Evolutionary conservation across 306 rosid species (phyloP), one percentile per base, ranked within the genome.

Genomic region (Pueraria montana): DNA sequence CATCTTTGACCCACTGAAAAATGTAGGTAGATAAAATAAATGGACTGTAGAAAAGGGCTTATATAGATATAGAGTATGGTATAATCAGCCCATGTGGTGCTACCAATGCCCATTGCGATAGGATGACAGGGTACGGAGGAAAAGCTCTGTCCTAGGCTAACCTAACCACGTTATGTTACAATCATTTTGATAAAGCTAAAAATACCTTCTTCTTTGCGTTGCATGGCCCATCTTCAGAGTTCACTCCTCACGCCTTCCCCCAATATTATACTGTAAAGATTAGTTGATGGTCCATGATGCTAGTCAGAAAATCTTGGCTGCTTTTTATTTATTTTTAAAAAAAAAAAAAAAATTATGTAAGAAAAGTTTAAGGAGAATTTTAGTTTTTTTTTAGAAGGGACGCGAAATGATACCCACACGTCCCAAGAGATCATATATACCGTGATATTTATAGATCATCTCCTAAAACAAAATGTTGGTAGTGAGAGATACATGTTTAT

Each of bases 271-370:
- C 23, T 23, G 20, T 40, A 65, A 43, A 46, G 18, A 30, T 26
- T 63, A 11, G 23, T 4, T 48, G 9, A 63, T 49, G 82, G 82
- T 78, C 82, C 74, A 46, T 48, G 52, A 27, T 48, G 38, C 72
- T 63, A n/a, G 12, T 62, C 32, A 45, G 13, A 77, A 62, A 61
- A 50, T 52, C 38, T 40, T 30, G 5, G 30, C 59, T 24, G 4
- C 4, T 71, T 26, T 10, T 17, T 4, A 16, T n/a, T 9, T 49
- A 4, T 48, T 27, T 7, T 23, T 1, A 7, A 38, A 6, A 38
- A 38, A 38, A 6, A 38, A 38, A 38, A 58, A 23, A 58, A 24
- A 70, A 45, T 69, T 3, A 26, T 23, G 42, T 24, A 8, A 13
- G 23, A 24, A 46, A 45, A 46, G 13, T 0, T 34, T 5, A 34